A percentile compares a stretch with the other conserved stretches of the same genome.
These are phyloP conservation scores for Picochlorum sp. DNA, from an alignment of 139 green algal species.

Conservation along the genomic window DNA sequence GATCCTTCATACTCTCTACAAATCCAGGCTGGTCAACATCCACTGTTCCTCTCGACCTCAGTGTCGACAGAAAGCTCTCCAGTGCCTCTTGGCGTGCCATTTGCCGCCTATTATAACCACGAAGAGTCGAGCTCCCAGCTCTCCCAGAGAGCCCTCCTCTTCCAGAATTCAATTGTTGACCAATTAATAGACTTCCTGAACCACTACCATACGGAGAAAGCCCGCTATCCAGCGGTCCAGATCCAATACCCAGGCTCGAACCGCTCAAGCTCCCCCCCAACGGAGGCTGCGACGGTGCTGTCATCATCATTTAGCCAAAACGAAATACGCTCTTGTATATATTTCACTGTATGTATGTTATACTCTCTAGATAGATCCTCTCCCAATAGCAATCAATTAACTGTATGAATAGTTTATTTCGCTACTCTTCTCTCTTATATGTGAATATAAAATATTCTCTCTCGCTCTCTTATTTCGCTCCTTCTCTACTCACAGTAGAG, in stretches of 20 bases:
- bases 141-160: background rate
- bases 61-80: conserved; percentile 48
- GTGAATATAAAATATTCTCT: too few species aligned
- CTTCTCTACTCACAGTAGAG: too few species aligned
- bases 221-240: too few species aligned
- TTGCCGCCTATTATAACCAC: background rate
- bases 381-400: too few species aligned
- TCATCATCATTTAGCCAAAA: background rate
- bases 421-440: too few species aligned
- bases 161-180: too few species aligned
- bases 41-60: conserved; percentile 44
- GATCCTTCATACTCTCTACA: conserved; percentile 50
- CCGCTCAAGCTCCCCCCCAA: background rate
- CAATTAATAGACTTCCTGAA: too few species aligned
- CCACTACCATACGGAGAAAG: too few species aligned
- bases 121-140: background rate
- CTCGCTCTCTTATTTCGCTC: too few species aligned
- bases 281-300: background rate
- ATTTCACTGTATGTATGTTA: background rate
- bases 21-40: conserved; percentile 48
- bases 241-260: too few species aligned
- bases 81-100: conserved; percentile 26
- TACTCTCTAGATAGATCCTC: too few species aligned
- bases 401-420: too few species aligned
- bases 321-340: background rate